phyloP scores from a whole-genome alignment of 2,329 filamentous ascomycete genomes.

The Fusarium denticulatum region DNA sequence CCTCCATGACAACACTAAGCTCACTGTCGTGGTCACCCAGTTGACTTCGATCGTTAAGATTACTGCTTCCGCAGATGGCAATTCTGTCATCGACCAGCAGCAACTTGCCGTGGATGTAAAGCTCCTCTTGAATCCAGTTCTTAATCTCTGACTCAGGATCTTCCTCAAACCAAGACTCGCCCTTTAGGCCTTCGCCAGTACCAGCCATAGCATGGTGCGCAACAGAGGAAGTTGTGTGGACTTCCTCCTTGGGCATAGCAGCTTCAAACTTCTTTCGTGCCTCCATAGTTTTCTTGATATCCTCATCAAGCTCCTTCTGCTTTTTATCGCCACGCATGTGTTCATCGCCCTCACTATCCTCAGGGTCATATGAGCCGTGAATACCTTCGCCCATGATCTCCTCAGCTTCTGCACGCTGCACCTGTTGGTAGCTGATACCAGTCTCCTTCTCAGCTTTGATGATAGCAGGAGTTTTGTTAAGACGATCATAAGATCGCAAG shows the following conservation, averaged over 20 bases:
- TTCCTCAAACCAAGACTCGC: slow-evolving; percentile 80
- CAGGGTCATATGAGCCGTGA: slow-evolving; percentile 63
- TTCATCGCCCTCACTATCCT: slow-evolving; percentile 56
- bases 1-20: slow-evolving; percentile 88
- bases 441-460: slow-evolving; percentile 81
- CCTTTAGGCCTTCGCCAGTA: slow-evolving; percentile 61
- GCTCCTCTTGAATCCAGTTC: slow-evolving; percentile 93
- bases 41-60: slow-evolving; percentile 91
- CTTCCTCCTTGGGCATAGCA: slow-evolving; percentile 51
- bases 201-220: slow-evolving; percentile 85
- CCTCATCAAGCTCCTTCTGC: slow-evolving; percentile 50
- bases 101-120: slow-evolving; percentile 94
- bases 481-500: slow-evolving; percentile 87
- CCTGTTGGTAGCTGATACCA: slow-evolving; percentile 84
- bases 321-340: slow-evolving; percentile 58
- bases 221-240: slow-evolving; percentile 57
- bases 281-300: slow-evolving; percentile 53
- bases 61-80: slow-evolving; percentile 86
- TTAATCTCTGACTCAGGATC: slow-evolving; percentile 79
- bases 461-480: slow-evolving; percentile 82
- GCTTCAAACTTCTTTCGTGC: slow-evolving; percentile 65
- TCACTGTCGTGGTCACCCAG: slow-evolving; percentile 91
- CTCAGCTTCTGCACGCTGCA: slow-evolving; percentile 88
- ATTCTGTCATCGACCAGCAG: slow-evolving; percentile 88
- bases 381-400: slow-evolving; percentile 84